Evolutionary conservation across 2,329 filamentous ascomycete genomes (phyloP), one percentile per base, ranked within the genome.

Genomic region (Neonectria hederae): DNA sequence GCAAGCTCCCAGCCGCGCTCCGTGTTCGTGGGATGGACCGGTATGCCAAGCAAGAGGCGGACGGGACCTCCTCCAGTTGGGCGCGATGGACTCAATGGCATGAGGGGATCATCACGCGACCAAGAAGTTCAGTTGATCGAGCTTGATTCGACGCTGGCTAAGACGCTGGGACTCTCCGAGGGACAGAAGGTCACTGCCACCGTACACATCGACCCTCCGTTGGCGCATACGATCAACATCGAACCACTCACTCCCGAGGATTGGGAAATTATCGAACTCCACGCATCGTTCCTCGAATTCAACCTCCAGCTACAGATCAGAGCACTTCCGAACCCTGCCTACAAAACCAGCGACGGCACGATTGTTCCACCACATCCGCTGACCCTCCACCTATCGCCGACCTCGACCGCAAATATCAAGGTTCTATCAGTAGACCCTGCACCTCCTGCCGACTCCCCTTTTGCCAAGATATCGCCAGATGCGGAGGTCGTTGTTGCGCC

Each of bases 261-360:
- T 77, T 99, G 96, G 96, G 96, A 99, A 80, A 97, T 98, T 74
- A 98, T 99, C 72, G 96, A 99, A 79, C 84, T 99, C 2, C 96
- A 99, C 82, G 96, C 96, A 5, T 96, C 91, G 17, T 99, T 98
- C 75, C 84, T 99, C 54, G 96, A 99, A 76, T 85, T 97, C 69
- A 98, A 99, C 78, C 89, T 99, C 56, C 84, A 97, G 32, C 92
- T 91, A 48, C 96, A 99, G 81, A 94, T 99, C 72, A 91, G 96
- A 73, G 95, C 95, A 19, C 84, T 99, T 22, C 95, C 95, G 24
- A 98, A 97, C 77, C 95, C 95, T 19, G 83, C 86, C 24, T 92
- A 89, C 76, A 83, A 81, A 46, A 82, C 84, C 24, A 77, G 82
- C 5, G 82, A 83, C 28, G 82, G 82, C 26, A 81, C 83, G 26